Evolutionary conservation across 306 rosid species (phyloP), one percentile per base, ranked within the genome.

Genomic region (Geum urbanum): DNA sequence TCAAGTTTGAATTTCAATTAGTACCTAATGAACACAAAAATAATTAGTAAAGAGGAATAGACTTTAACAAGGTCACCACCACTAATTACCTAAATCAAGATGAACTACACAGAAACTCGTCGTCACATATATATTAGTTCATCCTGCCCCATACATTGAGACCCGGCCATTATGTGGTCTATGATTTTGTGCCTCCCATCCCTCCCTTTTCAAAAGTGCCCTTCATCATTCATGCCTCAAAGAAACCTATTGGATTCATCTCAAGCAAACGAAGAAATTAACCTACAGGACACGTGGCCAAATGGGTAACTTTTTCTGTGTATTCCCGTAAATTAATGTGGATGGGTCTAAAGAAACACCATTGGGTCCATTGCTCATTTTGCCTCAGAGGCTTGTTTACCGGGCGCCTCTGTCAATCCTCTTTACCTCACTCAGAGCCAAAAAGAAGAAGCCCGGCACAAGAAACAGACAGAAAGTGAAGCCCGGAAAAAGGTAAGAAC

Each of bases 351-450:
- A 76, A 69, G 14, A 50, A 10, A 2, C 4, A 75, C 66, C 24
- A 45, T n/a, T n/a, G n/a, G n/a, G n/a, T n/a, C n/a, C n/a, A n/a
- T 39, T 45, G 56, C 63, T 74, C 75, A 80, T 57, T 54, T 52
- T 58, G 63, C 19, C 43, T 56, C 76, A 32, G 60, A 63, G 74
- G 84, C 88, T 79, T 78, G 85, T 83, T 88, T 66, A 75, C 47
- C 79, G 89, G 83, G 85, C 69, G 76, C 60, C 46, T 55, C 46
- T 67, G 37, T 11, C 50, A 41, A 32, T 22, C 43, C 15, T 15
- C 72, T 46, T 32, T 37, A 16, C 11, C 45, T 50, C 18, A 1
- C 16, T 59, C 22, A 77, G 19, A 56, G 12, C 61, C 32, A 45
- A 9, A 11, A 8, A 9, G 27, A 20, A 24, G 8, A 1, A 32